Evolutionary conservation across 495 filamentous ascomycete species (phyloP), one percentile per base, ranked within the genome.

Genomic region (Thermothielavioides terrestris): DNA sequence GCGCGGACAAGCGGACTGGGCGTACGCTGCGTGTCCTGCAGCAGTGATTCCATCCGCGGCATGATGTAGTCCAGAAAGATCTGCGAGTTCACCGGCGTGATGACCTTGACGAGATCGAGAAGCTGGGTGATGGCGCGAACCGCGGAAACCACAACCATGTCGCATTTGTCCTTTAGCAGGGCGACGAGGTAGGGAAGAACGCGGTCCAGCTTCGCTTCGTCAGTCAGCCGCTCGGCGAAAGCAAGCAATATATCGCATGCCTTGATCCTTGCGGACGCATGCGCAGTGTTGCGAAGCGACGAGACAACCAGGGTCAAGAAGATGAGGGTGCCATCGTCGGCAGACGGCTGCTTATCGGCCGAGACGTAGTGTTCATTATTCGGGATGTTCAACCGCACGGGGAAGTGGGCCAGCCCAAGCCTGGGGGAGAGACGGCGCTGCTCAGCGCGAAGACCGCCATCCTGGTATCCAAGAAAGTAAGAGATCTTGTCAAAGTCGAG

Each of bases 401-500:
- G 92, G 51, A 77, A 77, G 34, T 76, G 71, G 18, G 75, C 69
- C 12, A 78, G 59, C 2, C 76, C 72, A 21, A 74, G 65, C 37
- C 71, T 61, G 10, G 72, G 68, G 0, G 68, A 64, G 6, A 66
- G 64, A 25, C 57, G 62, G 43, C 52, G 50, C 42, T 61, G 32
- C 37, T 65, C 61, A 0, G 49, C 53, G 22, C 65, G 51, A 18
- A 59, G 49, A 30, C 73, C 68, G 10, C 68, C 70, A 41, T 71
- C 69, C 10, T 76, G 74, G 47, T 88, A 86, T 8, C 86, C 89
- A 2, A 99, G 78, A 52, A 94, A 92, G 60, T 90, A 92, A 0
- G 90, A 85, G 52, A 99, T 92, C 65, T 97, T 96, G 62, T 99
- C 94, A 70, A 96, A 99, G 57, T 99, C 94, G 46, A 84, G 77